Evolutionary conservation across 2,329 filamentous ascomycete species (phyloP).

Genomic region (Talaromyces sp.): DNA sequence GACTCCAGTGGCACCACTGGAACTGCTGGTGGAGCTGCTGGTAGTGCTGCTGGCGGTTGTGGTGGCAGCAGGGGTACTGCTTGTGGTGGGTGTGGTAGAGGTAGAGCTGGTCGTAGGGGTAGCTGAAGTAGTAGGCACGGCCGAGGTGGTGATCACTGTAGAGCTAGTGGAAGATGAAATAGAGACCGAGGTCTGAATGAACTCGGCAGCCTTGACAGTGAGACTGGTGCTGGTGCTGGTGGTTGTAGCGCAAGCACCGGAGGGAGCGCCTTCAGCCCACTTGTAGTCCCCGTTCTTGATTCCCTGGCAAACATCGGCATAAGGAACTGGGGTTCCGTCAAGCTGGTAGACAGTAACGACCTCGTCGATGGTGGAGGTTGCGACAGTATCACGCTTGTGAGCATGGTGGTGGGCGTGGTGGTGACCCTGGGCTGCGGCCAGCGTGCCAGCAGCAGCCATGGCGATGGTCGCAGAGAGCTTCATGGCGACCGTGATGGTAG

Average conservation of each 20-base stretch:
- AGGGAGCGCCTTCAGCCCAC: conserved; percentile 62
- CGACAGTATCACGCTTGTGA: conserved; percentile 41
- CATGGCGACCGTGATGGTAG: conserved; percentile 28
- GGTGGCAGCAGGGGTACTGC: conserved; percentile 21
- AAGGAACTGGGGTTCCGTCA: conserved; percentile 58
- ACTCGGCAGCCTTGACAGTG: conserved; percentile 43
- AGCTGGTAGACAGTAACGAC: conserved; percentile 69
- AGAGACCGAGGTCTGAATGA: conserved; percentile 42
- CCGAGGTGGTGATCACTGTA: conserved; percentile 6
- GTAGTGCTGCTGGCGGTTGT: conserved; percentile 19
- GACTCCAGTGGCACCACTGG: conserved; percentile 51
- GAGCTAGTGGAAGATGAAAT: conserved; percentile 10
- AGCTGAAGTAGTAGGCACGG: conserved; percentile 20
- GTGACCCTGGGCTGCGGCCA: conserved; percentile 42
- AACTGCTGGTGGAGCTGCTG: conserved; percentile 30
- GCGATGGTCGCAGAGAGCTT: conserved; percentile 41
- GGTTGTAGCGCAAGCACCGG: conserved; percentile 48
- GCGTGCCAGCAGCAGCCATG: conserved; percentile 42
- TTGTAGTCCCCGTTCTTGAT: conserved; percentile 63
- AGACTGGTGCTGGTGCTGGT: conserved; percentile 28
- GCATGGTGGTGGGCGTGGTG: conserved; percentile 44
- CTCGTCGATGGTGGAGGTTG: conserved; percentile 56
- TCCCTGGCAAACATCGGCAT: conserved; percentile 64
- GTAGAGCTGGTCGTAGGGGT: conserved; percentile 20
- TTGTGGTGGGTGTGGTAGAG: conserved; percentile 17